Conservation (phyloP, 345 rosid species). For the Gossypium sturtianum region DNA sequence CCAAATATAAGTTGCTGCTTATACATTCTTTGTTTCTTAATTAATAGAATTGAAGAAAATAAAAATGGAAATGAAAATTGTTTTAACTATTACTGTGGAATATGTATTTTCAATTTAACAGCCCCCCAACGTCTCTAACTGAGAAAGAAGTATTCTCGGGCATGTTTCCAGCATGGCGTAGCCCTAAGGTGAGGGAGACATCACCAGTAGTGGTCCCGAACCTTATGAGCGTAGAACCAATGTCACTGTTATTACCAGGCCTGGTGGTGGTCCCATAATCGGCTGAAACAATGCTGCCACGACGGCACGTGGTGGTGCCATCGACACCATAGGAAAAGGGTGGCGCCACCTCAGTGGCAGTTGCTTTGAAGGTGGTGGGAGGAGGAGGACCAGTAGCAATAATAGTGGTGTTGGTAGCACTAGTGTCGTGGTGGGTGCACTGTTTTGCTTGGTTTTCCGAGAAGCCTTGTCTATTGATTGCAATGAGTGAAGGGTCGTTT, state of each 20-base stretch:
- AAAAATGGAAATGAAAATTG: too few relatives aligned
- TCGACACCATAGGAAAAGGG: conserved; percentile 15
- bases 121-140: too few relatives aligned
- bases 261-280: conserved; percentile 36
- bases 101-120: too few relatives aligned
- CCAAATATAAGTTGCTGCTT: too few relatives aligned
- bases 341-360: conserved; percentile 20
- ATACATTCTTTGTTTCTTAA: too few relatives aligned
- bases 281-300: conserved; percentile 25
- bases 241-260: conserved; percentile 13
- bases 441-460: conserved; percentile 45
- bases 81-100: too few relatives aligned
- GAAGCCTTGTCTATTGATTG: conserved; percentile 46
- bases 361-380: conserved; percentile 7
- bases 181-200: conserved; percentile 92
- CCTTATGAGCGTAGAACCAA: conserved; percentile 49
- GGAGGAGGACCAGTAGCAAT: neutral
- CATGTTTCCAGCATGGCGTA: conserved; percentile 65
- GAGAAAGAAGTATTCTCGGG: too few relatives aligned
- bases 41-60: too few relatives aligned
- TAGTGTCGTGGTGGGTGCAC: conserved; percentile 13
- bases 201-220: conserved; percentile 79
- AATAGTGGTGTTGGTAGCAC: neutral
- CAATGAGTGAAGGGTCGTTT: conserved; percentile 59
- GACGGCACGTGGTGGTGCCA: conserved; percentile 26